A percentile compares a stretch with the other conserved stretches of the same genome.
Conservation (phyloP, 768 basidiomycete species). For the Kondoa malvinella region DNA sequence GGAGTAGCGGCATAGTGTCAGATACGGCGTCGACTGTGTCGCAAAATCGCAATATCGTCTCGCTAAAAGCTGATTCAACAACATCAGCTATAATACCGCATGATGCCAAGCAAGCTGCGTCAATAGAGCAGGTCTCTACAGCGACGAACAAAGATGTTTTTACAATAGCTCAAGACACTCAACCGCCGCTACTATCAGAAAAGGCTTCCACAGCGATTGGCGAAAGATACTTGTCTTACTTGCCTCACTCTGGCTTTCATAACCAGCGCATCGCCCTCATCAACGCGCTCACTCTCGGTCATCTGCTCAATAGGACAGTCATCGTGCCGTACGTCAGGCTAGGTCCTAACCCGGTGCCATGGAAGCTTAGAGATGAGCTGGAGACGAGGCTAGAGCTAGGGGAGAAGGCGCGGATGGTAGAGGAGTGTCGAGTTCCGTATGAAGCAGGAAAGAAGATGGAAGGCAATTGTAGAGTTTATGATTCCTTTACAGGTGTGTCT, state of each 20-base stretch:
- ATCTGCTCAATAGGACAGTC: conserved; percentile 54
- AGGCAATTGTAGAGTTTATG: not conserved
- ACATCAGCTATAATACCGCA: too few species aligned
- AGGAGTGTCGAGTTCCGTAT: not conserved
- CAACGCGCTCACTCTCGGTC: conserved; percentile 59
- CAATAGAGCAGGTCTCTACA: too few species aligned
- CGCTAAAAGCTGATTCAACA: too few species aligned
- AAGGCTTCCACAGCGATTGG: conserved; percentile 10
- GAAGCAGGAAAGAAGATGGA: not conserved
- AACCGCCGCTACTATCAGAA: not conserved
- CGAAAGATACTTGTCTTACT: conserved; percentile 48
- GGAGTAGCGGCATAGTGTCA: too few species aligned
- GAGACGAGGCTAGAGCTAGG: not conserved
- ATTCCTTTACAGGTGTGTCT: not conserved
- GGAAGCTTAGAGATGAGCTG: not conserved
- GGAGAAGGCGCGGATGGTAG: not conserved
- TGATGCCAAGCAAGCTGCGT: too few species aligned
- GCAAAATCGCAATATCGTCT: too few species aligned
- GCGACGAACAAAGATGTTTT: too few species aligned
- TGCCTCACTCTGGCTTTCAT: conserved; percentile 66
- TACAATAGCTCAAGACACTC: too few species aligned
- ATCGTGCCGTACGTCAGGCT: conserved; percentile 60
- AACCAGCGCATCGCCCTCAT: conserved; percentile 74
- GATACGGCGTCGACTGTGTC: too few species aligned
- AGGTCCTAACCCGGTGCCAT: conserved; percentile 34